Conservation (phyloP, 768 basidiomycete species). For the Guyanaporus albipodus region DNA sequence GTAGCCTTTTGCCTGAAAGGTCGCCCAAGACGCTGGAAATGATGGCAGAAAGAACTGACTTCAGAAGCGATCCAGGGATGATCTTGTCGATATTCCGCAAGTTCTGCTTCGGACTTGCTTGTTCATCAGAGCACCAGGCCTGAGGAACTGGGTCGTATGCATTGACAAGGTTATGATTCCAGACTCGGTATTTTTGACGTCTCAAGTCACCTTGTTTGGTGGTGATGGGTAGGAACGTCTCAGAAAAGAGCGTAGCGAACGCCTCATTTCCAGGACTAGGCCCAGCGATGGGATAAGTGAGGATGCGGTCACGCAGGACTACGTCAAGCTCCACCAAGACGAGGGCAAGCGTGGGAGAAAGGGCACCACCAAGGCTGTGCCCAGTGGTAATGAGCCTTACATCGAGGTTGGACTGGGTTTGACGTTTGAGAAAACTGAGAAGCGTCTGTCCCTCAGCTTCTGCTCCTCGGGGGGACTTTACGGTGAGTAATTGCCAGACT, state of each 20-base stretch:
- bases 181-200: slow-evolving; percentile 1
- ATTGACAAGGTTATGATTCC: slow-evolving; percentile 16
- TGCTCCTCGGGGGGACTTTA: background rate
- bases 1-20: background rate
- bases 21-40: background rate
- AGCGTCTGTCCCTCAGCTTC: background rate
- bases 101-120: background rate
- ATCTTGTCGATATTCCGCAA: background rate
- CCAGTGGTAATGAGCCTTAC: slow-evolving; percentile 10
- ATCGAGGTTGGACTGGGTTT: background rate
- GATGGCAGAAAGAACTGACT: background rate
- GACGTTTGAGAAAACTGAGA: background rate
- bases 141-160: slow-evolving; percentile 11
- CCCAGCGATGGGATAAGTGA: slow-evolving; percentile 9
- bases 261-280: slow-evolving; percentile 9
- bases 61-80: background rate
- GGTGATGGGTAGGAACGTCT: background rate
- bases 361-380: slow-evolving; percentile 10
- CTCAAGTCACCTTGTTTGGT: background rate
- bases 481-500: slow-evolving; percentile 1
- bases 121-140: slow-evolving; percentile 3
- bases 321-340: background rate
- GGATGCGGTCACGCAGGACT: background rate
- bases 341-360: slow-evolving; percentile 10
- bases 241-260: background rate